These are phyloP conservation scores for Backusella circina DNA, from an alignment of 192 early-diverging fungal species.

Conservation along the genomic window DNA sequence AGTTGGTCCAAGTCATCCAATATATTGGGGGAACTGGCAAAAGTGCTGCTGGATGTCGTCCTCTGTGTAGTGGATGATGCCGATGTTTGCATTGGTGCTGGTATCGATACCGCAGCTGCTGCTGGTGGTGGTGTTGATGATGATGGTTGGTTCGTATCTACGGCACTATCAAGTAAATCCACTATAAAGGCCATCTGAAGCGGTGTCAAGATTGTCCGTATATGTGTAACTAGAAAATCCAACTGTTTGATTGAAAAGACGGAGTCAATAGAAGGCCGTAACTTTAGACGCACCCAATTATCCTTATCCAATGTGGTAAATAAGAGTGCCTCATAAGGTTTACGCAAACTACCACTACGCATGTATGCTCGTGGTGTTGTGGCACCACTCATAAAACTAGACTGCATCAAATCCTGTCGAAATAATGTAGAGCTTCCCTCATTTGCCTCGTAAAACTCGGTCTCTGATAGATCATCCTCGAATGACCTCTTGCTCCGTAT, in stretches of 20 bases:
- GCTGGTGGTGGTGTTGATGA: not conserved
- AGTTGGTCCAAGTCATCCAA: not conserved
- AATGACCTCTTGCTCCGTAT: not conserved
- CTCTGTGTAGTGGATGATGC: not conserved
- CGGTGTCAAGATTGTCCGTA: slow-evolving; percentile 34
- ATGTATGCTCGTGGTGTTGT: slow-evolving; percentile 13
- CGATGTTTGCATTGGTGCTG: not conserved
- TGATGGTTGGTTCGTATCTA: not conserved
- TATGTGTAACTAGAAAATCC: slow-evolving; percentile 35
- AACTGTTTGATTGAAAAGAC: slow-evolving; percentile 29
- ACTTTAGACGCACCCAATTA: slow-evolving; percentile 42
- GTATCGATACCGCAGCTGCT: not conserved
- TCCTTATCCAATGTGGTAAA: slow-evolving; percentile 45
- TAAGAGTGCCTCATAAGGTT: slow-evolving; percentile 39
- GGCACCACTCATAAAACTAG: slow-evolving; percentile 20
- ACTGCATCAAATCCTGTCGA: not conserved
- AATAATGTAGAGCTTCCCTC: slow-evolving; percentile 7
- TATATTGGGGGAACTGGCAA: not conserved
- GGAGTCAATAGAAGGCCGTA: slow-evolving; percentile 21
- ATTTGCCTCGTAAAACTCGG: slow-evolving; percentile 39
- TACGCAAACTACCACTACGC: not conserved
- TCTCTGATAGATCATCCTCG: slow-evolving; percentile 26
- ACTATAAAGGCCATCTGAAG: slow-evolving; percentile 40
- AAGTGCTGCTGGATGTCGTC: not conserved
- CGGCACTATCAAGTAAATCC: not conserved